These are phyloP conservation scores for Sporobolomyces phaffii DNA, from an alignment of 768 basidiomycete genomes.

Conservation along the genomic window DNA sequence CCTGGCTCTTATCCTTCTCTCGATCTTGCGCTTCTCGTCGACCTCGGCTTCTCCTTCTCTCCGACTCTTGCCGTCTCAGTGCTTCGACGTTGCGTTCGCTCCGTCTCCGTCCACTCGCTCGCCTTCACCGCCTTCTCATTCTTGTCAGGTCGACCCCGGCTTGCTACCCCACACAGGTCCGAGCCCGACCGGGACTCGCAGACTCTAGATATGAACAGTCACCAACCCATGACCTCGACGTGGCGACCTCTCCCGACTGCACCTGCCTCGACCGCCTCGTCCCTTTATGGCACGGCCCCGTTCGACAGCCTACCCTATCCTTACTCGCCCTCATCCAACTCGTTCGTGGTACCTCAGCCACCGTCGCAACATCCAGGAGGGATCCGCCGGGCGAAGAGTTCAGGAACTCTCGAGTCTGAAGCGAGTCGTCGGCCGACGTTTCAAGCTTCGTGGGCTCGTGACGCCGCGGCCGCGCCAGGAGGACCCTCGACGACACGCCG, in stretches of 20 bases:
- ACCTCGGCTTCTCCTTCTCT: background rate
- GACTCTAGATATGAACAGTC: too few relatives aligned
- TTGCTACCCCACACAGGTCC: too few relatives aligned
- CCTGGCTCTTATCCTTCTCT: background rate
- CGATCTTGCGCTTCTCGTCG: too few relatives aligned
- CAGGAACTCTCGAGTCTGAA: background rate
- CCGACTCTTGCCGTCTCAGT: background rate
- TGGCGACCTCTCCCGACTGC: background rate
- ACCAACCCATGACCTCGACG: constrained; percentile 5
- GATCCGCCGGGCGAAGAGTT: background rate
- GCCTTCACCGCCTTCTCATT: too few relatives aligned
- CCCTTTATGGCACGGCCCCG: background rate
- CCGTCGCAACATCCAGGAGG: background rate
- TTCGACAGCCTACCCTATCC: constrained; percentile 13
- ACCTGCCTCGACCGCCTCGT: background rate
- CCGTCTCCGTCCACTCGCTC: too few relatives aligned
- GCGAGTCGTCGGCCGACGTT: background rate
- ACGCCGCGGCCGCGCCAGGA: background rate
- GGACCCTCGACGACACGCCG: too few relatives aligned
- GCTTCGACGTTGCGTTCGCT: too few relatives aligned
- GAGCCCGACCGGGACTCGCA: too few relatives aligned
- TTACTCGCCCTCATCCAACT: background rate
- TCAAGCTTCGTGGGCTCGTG: background rate
- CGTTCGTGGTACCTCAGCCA: background rate
- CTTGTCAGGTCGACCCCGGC: too few relatives aligned